These are phyloP conservation scores for Cladosporium sp. DNA, from an alignment of 2,329 filamentous ascomycete genomes.

Conservation along the genomic window DNA sequence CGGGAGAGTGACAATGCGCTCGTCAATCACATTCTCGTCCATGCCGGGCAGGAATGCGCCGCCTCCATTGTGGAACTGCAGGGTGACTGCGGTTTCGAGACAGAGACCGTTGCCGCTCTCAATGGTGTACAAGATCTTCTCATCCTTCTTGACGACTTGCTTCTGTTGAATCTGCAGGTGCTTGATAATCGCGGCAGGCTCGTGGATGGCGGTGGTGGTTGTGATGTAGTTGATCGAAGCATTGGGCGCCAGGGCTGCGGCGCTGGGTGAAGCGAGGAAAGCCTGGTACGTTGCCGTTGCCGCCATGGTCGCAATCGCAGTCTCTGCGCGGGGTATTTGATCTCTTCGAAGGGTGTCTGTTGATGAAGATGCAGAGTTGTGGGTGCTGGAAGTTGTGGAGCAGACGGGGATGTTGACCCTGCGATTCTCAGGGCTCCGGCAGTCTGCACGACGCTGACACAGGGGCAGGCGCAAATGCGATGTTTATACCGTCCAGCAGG, in stretches of 20 bases:
- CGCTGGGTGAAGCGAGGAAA: constrained; percentile 47
- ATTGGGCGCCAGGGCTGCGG: constrained; percentile 45
- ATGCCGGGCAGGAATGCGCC: constrained; percentile 84
- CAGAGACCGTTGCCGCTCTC: constrained; percentile 70
- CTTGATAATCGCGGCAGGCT: constrained; percentile 75
- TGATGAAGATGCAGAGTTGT: not conserved
- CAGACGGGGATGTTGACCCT: constrained; percentile 1
- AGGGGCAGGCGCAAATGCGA: constrained; percentile 11
- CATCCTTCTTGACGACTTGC: constrained; percentile 78
- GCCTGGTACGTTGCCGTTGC: constrained; percentile 43
- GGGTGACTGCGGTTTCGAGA: constrained; percentile 75
- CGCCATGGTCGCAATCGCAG: constrained; percentile 35
- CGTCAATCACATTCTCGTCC: constrained; percentile 90
- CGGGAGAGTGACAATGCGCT: constrained; percentile 74
- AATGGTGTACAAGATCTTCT: constrained; percentile 72
- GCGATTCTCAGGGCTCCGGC: constrained; percentile 1
- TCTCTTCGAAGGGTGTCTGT: not conserved
- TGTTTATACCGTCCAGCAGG: constrained; percentile 2
- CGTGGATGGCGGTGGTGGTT: constrained; percentile 72
- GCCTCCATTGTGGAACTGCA: constrained; percentile 80
- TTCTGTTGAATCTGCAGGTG: constrained; percentile 72
- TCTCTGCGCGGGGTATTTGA: constrained; percentile 17
- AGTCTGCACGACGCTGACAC: not conserved
- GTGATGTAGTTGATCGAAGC: constrained; percentile 76
- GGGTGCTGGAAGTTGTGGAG: constrained; percentile 6